Base-by-base conservation (phyloP, 176 grass and related monocot species). In the Oryza coarctata region DNA sequence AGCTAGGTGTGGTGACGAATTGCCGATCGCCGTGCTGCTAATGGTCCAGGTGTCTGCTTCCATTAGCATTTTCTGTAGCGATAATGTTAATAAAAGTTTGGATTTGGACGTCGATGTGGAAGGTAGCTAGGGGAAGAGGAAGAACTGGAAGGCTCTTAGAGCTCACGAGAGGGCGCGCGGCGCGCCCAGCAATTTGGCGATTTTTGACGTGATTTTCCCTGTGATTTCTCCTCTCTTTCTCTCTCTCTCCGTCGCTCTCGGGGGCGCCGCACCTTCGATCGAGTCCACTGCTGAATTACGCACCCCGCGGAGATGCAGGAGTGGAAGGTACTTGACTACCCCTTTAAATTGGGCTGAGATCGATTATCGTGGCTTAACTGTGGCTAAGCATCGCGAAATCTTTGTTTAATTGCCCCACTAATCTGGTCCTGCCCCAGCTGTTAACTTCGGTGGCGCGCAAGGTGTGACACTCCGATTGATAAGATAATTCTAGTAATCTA, bases 81-180 rank as follows among this genome's bases (percentile, higher is more conserved):
- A 73, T 79, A 75, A 61, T 84, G 69, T 38, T 67, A 75, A 84
- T 80, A 80, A 69, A 80, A 88, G 75, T 2, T 13, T 17, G 25
- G 81, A 84, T 69, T 45, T 84, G 81, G 75, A 84, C 35, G 61
- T 88, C 7, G 68, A 88, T 79, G 68, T 2, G 25, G 40, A 67
- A 67, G 50, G 6, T n/a, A 55, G 50, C 50, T 55, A 55, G 7
- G 50, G 50, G 50, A 22, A 52, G 47, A 7, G 20, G 13, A 9
- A 41, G 14, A 49, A 73, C 6, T 40, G 7, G 33, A 61, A 74
- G 81, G 32, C 68, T 6, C 76, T 43, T 58, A 39, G 63, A 47
- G 55, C 47, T 38, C 69, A 50, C 69, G 47, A 84, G 81, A 79
- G 44, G 80, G 73, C 22, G 50, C 44, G 10, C 31, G 60, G 49